These are phyloP conservation scores for Primulina eburnea DNA, from an alignment of 257 asterid genomes.

Conservation along the genomic window DNA sequence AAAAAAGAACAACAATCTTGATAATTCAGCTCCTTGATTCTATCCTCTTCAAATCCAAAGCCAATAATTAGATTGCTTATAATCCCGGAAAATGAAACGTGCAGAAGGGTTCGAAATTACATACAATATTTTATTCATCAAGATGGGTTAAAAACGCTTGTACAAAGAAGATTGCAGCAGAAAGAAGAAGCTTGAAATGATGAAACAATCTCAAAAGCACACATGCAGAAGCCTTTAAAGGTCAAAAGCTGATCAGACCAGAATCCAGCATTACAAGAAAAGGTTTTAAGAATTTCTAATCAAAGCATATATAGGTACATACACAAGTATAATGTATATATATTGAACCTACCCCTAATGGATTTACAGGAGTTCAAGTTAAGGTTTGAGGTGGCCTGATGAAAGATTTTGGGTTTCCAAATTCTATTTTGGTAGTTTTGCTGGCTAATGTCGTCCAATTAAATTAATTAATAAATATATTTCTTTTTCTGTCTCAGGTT, in stretches of 20 bases:
- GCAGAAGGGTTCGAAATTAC: background rate
- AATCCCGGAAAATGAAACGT: constrained; percentile 19
- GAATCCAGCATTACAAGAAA: constrained; percentile 30
- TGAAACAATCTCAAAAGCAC: constrained; percentile 9
- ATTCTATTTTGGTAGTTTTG: constrained; percentile 5
- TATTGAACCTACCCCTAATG: constrained; percentile 23
- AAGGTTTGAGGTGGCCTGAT: constrained; percentile 24
- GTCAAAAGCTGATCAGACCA: constrained; percentile 35
- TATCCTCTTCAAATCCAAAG: constrained; percentile 18
- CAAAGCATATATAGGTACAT: constrained; percentile 19
- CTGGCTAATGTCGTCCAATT: background rate
- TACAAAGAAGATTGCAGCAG: background rate
- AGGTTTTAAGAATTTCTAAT: constrained; percentile 2
- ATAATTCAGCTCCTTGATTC: background rate
- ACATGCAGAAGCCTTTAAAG: constrained; percentile 14
- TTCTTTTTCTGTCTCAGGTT: background rate
- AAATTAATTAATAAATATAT: too few species aligned
- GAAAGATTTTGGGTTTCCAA: constrained; percentile 27
- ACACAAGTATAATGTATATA: constrained; percentile 6
- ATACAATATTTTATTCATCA: background rate
- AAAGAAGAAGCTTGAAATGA: constrained; percentile 3
- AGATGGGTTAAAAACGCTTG: constrained; percentile 24
- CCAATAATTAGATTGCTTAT: constrained; percentile 4
- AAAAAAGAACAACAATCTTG: constrained; percentile 10
- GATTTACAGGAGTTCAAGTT: constrained; percentile 32